Percentiles rank a stretch among this genome's conserved stretches.
These are phyloP conservation scores for Biancaea sappan DNA, from an alignment of 306 rosid species.

Conservation along the genomic window DNA sequence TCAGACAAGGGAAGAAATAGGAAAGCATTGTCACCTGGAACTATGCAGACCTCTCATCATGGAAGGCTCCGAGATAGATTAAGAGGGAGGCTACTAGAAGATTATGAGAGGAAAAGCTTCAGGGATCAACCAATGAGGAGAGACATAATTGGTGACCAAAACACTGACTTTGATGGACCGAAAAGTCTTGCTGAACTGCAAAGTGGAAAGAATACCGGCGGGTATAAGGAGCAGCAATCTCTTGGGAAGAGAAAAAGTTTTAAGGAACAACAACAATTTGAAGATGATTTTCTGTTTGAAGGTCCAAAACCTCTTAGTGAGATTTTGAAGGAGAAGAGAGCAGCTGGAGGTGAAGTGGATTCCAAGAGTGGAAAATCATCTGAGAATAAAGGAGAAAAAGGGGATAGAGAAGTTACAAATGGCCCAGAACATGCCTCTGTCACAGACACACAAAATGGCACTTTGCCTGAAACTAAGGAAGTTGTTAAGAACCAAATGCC, in stretches of 20 bases:
- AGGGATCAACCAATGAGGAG: conserved; percentile 46
- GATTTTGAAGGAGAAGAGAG: conserved; percentile 84
- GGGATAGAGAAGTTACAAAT: conserved; percentile 40
- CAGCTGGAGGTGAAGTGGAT: conserved; percentile 45
- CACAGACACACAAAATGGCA: conserved; percentile 29
- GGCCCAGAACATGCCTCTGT: conserved; percentile 27
- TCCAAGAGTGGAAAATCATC: conserved; percentile 47
- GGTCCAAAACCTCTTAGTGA: conserved; percentile 97
- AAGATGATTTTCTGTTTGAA: conserved; percentile 63
- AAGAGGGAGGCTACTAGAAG: conserved; percentile 66
- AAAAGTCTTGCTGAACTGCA: conserved; percentile 74
- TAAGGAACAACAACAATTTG: conserved; percentile 49
- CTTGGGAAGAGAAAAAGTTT: conserved; percentile 63
- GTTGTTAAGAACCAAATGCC: conserved; percentile 25
- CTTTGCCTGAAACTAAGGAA: conserved; percentile 39
- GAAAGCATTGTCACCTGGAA: conserved; percentile 64
- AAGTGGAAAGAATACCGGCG: conserved; percentile 50
- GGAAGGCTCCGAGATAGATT: conserved; percentile 78
- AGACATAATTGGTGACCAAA: conserved; percentile 51
- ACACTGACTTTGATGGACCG: conserved; percentile 55
- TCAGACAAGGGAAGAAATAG: conserved; percentile 57
- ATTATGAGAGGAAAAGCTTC: conserved; percentile 55
- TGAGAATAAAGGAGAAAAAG: conserved; percentile 25
- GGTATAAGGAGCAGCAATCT: conserved; percentile 52
- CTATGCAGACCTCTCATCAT: conserved; percentile 52